Evolutionary conservation across 169 alveolate genomes (phyloP).

Genomic region (Plasmodium sp.): DNA sequence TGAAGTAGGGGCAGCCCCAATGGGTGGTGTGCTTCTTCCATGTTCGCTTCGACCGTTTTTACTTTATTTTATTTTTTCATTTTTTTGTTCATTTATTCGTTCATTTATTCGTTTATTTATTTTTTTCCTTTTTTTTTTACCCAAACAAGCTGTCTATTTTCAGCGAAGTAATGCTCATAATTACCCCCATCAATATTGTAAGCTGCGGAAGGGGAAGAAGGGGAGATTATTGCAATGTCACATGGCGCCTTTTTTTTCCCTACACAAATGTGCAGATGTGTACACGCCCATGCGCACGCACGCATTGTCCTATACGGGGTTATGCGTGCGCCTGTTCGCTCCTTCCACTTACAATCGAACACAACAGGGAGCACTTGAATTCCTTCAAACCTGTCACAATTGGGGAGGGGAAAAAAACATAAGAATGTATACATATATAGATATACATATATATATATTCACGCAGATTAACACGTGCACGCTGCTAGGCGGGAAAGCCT

Average conservation of each 20-base stretch:
- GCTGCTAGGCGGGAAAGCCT: neutral
- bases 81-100: too few relatives aligned
- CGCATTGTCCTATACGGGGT: neutral
- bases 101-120: neutral
- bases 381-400: constrained; percentile 42
- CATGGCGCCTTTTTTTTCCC: neutral
- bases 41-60: neutral
- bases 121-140: constrained; percentile 9
- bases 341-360: constrained; percentile 27
- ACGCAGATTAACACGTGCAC: neutral
- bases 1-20: neutral
- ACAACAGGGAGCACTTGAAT: constrained; percentile 20
- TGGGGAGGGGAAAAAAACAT: neutral
- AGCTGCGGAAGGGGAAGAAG: neutral
- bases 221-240: neutral
- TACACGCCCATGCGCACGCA: neutral
- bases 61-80: neutral
- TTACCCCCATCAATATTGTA: constrained; percentile 48
- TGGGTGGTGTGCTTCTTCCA: neutral
- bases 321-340: neutral
- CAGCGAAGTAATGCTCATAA: constrained; percentile 45
- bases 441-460: neutral
- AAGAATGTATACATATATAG: neutral
- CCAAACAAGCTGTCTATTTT: constrained; percentile 56
- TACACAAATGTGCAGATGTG: neutral